Percentiles rank a stretch among this genome's conserved stretches.
Conservation (phyloP, 805 yeast species). For the Kodamaea fukazawae region DNA sequence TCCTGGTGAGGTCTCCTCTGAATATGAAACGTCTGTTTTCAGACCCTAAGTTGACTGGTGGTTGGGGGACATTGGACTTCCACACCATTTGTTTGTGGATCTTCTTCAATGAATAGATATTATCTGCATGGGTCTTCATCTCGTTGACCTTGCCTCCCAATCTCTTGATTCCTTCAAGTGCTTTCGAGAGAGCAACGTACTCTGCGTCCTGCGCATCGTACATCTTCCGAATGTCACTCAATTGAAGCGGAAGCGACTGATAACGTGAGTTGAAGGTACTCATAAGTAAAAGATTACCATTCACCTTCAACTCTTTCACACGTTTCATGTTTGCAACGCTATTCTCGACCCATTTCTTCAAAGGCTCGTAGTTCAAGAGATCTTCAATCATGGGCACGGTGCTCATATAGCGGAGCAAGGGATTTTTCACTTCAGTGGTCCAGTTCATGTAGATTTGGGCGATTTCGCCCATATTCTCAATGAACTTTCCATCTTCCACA, state of each 20-base stretch:
- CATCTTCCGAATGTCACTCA: slow-evolving; percentile 53
- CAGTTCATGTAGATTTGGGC: slow-evolving; percentile 64
- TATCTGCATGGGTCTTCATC: slow-evolving; percentile 60
- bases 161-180: slow-evolving; percentile 51
- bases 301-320: slow-evolving; percentile 43
- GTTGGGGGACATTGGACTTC: slow-evolving; percentile 43
- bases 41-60: slow-evolving; percentile 32
- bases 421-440: slow-evolving; percentile 54
- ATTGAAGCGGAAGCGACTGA: slow-evolving; percentile 58
- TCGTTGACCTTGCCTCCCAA: slow-evolving; percentile 61
- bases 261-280: slow-evolving; percentile 45
- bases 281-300: slow-evolving; percentile 37
- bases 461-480: slow-evolving; percentile 47
- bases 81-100: slow-evolving; percentile 54
- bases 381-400: slow-evolving; percentile 60
- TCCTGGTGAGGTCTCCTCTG: slow-evolving; percentile 57
- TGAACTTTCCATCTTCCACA: slow-evolving; percentile 61
- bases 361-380: slow-evolving; percentile 46
- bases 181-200: slow-evolving; percentile 47
- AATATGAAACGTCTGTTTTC: slow-evolving; percentile 53
- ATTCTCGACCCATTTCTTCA: slow-evolving; percentile 57
- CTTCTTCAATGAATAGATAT: slow-evolving; percentile 50
- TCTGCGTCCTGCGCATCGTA: slow-evolving; percentile 48
- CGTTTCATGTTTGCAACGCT: slow-evolving; percentile 51
- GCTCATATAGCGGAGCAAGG: slow-evolving; percentile 59